A percentile compares a stretch with the other conserved stretches of the same genome.
These are phyloP conservation scores for Pestalotiopsis sp. DNA, from an alignment of 2,329 filamentous ascomycete species.

Conservation along the genomic window DNA sequence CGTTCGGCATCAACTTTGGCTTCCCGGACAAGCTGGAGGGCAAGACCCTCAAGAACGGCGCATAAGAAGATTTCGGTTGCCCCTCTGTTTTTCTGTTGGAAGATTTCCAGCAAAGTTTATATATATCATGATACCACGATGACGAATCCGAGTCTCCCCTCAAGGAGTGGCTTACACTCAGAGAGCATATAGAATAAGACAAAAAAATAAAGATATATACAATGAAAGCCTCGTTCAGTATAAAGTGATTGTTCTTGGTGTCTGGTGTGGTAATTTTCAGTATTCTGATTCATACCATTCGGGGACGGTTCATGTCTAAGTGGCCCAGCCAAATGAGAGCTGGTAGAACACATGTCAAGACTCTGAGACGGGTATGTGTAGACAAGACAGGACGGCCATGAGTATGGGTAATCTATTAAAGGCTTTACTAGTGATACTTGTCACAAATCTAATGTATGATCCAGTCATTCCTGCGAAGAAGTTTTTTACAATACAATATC, in stretches of 20 bases:
- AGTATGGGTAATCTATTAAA: not conserved
- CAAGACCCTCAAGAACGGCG: slow-evolving; percentile 12
- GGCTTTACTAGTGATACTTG: not conserved
- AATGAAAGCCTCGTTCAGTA: too few relatives aligned
- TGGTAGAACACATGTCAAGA: too few relatives aligned
- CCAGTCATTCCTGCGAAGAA: slow-evolving; percentile 14
- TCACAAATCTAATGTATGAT: slow-evolving; percentile 6
- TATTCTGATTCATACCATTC: too few relatives aligned
- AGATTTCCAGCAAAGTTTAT: not conserved
- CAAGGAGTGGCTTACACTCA: too few relatives aligned
- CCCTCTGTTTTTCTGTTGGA: slow-evolving; percentile 7
- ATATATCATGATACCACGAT: slow-evolving; percentile 10
- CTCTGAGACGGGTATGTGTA: too few relatives aligned
- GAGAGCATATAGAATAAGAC: not conserved
- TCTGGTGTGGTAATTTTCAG: too few relatives aligned
- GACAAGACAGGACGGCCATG: too few relatives aligned
- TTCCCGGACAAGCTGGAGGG: slow-evolving; percentile 67
- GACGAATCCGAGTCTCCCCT: not conserved
- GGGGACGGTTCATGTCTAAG: too few relatives aligned
- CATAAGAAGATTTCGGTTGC: not conserved
- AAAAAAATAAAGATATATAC: too few relatives aligned
- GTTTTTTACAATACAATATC: slow-evolving; percentile 27
- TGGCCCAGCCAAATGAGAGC: too few relatives aligned
- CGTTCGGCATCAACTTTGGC: slow-evolving; percentile 69
- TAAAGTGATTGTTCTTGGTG: too few relatives aligned